Percentiles rank a stretch among this genome's conserved stretches.
phyloP scores from a whole-genome alignment of 2,329 filamentous ascomycete genomes.

The Kalmusia sp. region DNA sequence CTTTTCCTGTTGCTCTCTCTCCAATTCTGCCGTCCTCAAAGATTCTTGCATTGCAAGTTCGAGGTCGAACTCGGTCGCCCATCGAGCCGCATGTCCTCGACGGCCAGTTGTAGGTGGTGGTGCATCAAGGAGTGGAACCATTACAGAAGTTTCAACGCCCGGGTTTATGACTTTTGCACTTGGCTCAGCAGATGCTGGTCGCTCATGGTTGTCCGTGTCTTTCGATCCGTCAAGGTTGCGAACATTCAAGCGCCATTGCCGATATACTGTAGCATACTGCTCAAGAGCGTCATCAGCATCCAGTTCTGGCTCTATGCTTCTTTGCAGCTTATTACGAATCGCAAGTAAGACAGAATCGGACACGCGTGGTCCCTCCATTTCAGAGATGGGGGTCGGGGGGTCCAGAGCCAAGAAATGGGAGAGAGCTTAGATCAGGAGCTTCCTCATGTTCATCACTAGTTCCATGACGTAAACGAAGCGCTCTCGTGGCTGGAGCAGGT shows the following conservation, averaged over 20 bases:
- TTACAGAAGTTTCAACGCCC: slow-evolving; percentile 50
- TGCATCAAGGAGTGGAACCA: slow-evolving; percentile 36
- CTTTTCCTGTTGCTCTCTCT: slow-evolving; percentile 69
- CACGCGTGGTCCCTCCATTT: slow-evolving; percentile 46
- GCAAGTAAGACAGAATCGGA: slow-evolving; percentile 45
- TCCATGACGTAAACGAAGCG: slow-evolving; percentile 38
- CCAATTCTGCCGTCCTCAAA: slow-evolving; percentile 70
- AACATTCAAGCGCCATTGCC: slow-evolving; percentile 50
- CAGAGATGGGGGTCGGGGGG: slow-evolving; percentile 53
- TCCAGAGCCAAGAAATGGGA: slow-evolving; percentile 55
- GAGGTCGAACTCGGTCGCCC: slow-evolving; percentile 72
- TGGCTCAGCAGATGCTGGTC: slow-evolving; percentile 45
- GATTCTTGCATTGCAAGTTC: slow-evolving; percentile 77
- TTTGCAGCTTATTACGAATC: slow-evolving; percentile 43
- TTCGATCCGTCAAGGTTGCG: slow-evolving; percentile 50
- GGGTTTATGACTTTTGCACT: slow-evolving; percentile 50
- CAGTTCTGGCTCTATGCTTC: slow-evolving; percentile 40
- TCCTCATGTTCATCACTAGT: slow-evolving; percentile 41
- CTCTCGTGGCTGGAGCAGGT: slow-evolving; percentile 40
- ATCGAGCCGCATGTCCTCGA: slow-evolving; percentile 39
- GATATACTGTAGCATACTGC: slow-evolving; percentile 49
- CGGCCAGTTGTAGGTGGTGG: slow-evolving; percentile 37
- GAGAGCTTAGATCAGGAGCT: slow-evolving; percentile 49
- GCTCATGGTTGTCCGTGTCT: slow-evolving; percentile 47
- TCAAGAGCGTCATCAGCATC: slow-evolving; percentile 35